Evolutionary conservation across 345 rosid genomes (phyloP), one percentile per base, ranked within the genome.

Genomic region (Cardamine resedifolia): DNA sequence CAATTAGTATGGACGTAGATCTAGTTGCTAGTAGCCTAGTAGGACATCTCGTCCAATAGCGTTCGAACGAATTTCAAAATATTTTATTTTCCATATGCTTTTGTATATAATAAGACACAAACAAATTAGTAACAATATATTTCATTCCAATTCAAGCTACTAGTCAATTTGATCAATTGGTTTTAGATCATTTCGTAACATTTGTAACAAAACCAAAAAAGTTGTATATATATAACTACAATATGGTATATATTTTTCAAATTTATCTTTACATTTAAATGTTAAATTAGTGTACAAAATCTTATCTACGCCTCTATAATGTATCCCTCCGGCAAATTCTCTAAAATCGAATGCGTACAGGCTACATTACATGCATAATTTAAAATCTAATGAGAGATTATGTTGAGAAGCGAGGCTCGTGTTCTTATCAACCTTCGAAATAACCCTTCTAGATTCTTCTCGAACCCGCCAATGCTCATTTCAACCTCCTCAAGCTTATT

Each of bases 401-500:
- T 85, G 78, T 87, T 92, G 78, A 88, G 77, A 62, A 90, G 74
- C 12, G 93, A 77, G 20, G 90, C 72, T 72, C 96, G 83, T 65
- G 90, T 66, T 76, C 84, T 85, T 6, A 87, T 78, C 83, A 92
- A 70, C 44, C 66, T 36, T 83, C 91, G 86, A 58, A 85, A 85
- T 58, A 85, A 52, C 21, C 82, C 41, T 70, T 90, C 88, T 53
- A 92, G 72, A 33, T 83, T 62, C 45, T 71, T 82, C 69, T 88
- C 96, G 20, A 88, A 68, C 21, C 76, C 79, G 61, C 77, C 79
- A 45, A 86, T 76, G 62, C 82, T 50, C 18, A 38, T 36, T 67
- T 84, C 96, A 64, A 87, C 49, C 10, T 74, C 83, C 73, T 74
- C 80, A 63, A 90, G 66, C 68, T 64, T 83, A 65, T 70, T 77